Evolutionary conservation across 148 eudicot genomes (phyloP), one percentile per base, ranked within the genome.

Genomic region (Linanthus parryae): DNA sequence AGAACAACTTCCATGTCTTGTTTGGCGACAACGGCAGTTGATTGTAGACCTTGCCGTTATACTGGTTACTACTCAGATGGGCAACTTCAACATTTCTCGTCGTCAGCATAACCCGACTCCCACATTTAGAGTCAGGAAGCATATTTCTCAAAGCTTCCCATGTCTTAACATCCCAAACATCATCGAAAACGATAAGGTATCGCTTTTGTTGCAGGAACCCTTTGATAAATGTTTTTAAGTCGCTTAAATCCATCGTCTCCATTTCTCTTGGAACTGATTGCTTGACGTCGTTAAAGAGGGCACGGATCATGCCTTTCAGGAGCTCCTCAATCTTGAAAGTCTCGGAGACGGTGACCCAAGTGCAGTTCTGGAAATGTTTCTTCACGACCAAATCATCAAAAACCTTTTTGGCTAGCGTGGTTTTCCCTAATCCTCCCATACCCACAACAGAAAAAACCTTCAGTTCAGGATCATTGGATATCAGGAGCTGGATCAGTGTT

Each of bases 401-500:
- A 4, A 53, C 59, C 30, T 45, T 54, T n/a, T 38, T 66, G 0
- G 54, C 64, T 5, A 66, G 54, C n/a, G 71, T 59, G 30, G 64
- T 66, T 39, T 66, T 66, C 9, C 71, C 71, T 30, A 59, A 25
- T 2, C 71, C 71, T 8, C 54, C 59, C 64, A 59, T 58, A 7
- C 71, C 63, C 1, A 14, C 54, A 1, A 58, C 25, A 0, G 46
- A 48, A 26, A 37, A 16, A 35, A 58, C 38, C 30, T 58, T 50
- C 7, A 58, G 63, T 19, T 37, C 25, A 25, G 42, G n/a, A 38
- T 48, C 63, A 25, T 18, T 37, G 1, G 36, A 20, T 43, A 15
- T 3, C 17, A 48, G 21, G 45, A 34, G 48, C 11, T 15, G 0
- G 13, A 58, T 47, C 50, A 58, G 20, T 7, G 17, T 14, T 13